A percentile compares a stretch with the other conserved stretches of the same genome.
These are phyloP conservation scores for Musa beccarii DNA, from an alignment of 176 grass and related monocot genomes.

Conservation along the genomic window DNA sequence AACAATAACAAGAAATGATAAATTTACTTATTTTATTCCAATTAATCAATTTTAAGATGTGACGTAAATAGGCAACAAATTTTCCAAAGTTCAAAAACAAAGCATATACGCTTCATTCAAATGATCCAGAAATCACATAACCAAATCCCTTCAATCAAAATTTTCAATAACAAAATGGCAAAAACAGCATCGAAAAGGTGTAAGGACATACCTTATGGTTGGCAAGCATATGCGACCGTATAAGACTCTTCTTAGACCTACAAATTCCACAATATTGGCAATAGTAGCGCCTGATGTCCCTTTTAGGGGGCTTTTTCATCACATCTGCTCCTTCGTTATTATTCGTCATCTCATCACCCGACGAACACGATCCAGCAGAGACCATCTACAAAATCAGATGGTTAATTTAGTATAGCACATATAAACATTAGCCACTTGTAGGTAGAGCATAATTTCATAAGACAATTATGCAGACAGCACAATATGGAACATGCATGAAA, in stretches of 20 bases:
- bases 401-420: neutral
- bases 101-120: too few relatives aligned
- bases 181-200: neutral
- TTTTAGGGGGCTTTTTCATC: neutral
- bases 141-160: too few relatives aligned
- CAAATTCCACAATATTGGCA: conserved; percentile 51
- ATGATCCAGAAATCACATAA: too few relatives aligned
- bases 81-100: neutral
- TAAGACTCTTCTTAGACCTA: conserved; percentile 49
- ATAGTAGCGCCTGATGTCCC: conserved; percentile 47
- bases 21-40: neutral
- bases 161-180: too few relatives aligned
- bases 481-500: too few relatives aligned
- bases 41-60: neutral
- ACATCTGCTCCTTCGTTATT: neutral
- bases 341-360: neutral
- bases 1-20: neutral
- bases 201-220: conserved; percentile 31
- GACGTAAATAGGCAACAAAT: neutral
- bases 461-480: too few relatives aligned
- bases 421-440: too few relatives aligned
- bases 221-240: conserved; percentile 45
- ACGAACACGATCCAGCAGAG: neutral
- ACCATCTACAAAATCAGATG: neutral
- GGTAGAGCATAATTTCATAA: too few relatives aligned